Evolutionary conservation across 2,329 filamentous ascomycete species (phyloP).

Genomic region (Hymenoscyphus occultus): DNA sequence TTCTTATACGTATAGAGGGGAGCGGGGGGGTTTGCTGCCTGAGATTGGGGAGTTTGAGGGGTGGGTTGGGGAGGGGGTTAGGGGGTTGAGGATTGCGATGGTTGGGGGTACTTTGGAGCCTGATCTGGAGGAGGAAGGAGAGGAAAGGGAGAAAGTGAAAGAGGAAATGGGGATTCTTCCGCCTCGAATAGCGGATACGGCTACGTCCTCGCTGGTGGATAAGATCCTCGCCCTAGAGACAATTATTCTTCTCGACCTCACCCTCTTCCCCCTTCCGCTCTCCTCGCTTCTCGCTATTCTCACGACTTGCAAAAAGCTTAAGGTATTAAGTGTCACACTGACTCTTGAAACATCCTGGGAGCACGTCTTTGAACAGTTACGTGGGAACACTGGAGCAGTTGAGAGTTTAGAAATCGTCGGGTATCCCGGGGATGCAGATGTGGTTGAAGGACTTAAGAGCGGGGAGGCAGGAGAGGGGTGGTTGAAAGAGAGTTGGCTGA

Average conservation of each 20-base stretch:
- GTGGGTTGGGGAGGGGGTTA: conserved; percentile 19
- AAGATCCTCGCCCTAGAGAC: too few relatives aligned
- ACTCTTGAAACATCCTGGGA: conserved; percentile 35
- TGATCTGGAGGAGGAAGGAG: conserved; percentile 7
- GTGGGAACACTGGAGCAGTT: conserved; percentile 16
- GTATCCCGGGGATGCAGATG: conserved; percentile 20
- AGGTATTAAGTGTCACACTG: conserved; percentile 38
- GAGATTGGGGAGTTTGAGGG: conserved; percentile 20
- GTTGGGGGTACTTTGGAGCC: conserved; percentile 13
- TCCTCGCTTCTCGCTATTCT: conserved; percentile 38
- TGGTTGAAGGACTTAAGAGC: conserved; percentile 26
- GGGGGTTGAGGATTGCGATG: conserved; percentile 24
- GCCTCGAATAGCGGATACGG: too few relatives aligned
- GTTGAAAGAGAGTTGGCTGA: conserved; percentile 17
- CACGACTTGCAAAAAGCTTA: conserved; percentile 38
- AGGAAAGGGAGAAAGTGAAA: conserved; percentile 27
- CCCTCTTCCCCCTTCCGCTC: conserved; percentile 41
- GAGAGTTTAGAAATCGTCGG: conserved; percentile 31
- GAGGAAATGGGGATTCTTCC: conserved; percentile 15
- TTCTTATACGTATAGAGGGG: too few relatives aligned
- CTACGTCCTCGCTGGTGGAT: too few relatives aligned
- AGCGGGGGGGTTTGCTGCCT: too few relatives aligned
- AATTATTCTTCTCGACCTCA: conserved; percentile 35
- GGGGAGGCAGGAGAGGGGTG: conserved; percentile 13
- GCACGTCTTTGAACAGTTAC: conserved; percentile 20